Evolutionary conservation across 345 rosid genomes (phyloP).

Genomic region (Brassica nigra): DNA sequence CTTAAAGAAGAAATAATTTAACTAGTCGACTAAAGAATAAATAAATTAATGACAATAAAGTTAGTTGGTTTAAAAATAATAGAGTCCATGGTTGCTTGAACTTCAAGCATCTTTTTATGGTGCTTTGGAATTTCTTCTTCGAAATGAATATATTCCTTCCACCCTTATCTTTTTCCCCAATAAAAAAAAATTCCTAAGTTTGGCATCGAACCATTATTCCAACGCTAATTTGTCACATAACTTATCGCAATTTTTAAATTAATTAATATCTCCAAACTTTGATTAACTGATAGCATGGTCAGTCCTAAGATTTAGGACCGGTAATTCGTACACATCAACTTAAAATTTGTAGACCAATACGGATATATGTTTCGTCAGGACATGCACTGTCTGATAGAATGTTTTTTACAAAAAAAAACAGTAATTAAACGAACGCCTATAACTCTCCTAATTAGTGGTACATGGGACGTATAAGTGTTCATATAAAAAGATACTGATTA

Average conservation of each 20-base stretch:
- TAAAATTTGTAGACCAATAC: not conserved
- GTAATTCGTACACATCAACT: not conserved
- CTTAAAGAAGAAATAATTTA: constrained; percentile 1
- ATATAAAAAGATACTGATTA: not conserved
- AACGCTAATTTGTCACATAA: constrained; percentile 9
- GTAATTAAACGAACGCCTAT: not conserved
- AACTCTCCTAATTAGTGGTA: constrained; percentile 6
- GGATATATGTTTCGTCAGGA: not conserved
- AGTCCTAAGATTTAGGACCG: not conserved
- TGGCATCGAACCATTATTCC: constrained; percentile 24
- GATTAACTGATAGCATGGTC: not conserved
- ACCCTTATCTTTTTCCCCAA: constrained; percentile 39
- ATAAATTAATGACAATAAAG: constrained; percentile 38
- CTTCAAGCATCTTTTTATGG: constrained; percentile 81
- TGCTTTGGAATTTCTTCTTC: constrained; percentile 65
- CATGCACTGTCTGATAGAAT: too few relatives aligned
- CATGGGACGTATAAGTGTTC: not conserved
- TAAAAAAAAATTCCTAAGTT: constrained; percentile 18
- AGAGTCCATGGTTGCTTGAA: constrained; percentile 76
- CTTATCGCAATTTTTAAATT: not conserved
- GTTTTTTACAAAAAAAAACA: not conserved
- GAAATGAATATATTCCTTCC: constrained; percentile 77
- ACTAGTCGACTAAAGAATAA: not conserved
- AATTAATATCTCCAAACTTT: not conserved
- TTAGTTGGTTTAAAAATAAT: constrained; percentile 50